Evolutionary conservation across 306 rosid species (phyloP), one percentile per base, ranked within the genome.

Genomic region (Trifolium repens): DNA sequence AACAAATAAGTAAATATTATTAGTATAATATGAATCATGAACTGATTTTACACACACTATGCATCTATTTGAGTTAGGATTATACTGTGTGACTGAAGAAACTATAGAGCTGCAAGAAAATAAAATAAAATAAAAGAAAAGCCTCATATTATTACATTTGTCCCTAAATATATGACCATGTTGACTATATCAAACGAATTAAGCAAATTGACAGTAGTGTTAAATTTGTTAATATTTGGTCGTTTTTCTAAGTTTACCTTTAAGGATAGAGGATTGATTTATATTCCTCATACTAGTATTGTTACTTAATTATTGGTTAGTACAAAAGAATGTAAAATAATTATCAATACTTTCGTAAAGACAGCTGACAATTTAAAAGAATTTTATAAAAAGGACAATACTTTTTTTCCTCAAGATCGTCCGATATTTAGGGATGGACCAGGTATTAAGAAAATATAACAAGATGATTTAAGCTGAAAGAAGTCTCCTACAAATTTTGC

Each of bases 11-110:
- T 30, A 42, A 49, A 68, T 17, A 72, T 76, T 73, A 50, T 5
- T 37, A 12, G 24, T 9, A 53, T 53, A 67, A 26, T 50, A 72
- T 49, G 44, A 69, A 79, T 54, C 67, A 14, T 43, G 5, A 53
- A 63, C 60, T 6, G 67, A 37, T 8, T 54, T 54, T 19, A 54
- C 60, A 54, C 11, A 54, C 59, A 53, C 9, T 17, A 17, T 19
- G 14, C 12, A 7, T 3, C 11, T 5, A 17, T 78, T 78, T 26
- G 71, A 44, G 72, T 42, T 49, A 19, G 58, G 37, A 19, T 16
- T 43, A 19, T 16, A 19, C 42, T 47, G 17, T 46, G 71, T 61
- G 47, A 67, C 37, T 40, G 69, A 78, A 22, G 53, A 78, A 69
- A 52, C 42, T 76, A 67, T 46, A 35, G 9, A 11, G 53, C 50